phyloP scores from a whole-genome alignment of 345 rosid species.

The Brassica carinata region DNA sequence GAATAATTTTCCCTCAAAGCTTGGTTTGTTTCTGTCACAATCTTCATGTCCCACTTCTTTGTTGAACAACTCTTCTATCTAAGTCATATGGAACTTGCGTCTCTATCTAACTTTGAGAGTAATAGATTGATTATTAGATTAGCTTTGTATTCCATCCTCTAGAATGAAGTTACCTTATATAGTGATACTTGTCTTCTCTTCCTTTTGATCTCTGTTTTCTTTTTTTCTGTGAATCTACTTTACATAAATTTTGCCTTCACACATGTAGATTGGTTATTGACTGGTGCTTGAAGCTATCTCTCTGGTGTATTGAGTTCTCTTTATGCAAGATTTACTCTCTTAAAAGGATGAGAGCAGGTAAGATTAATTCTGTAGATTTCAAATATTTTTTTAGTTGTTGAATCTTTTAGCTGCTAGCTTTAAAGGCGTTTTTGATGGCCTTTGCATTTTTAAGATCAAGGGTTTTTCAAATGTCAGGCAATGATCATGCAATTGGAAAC shows the following conservation, averaged over 20 bases:
- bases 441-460: not conserved
- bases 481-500: constrained; percentile 46
- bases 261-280: not conserved
- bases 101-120: constrained; percentile 8
- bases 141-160: not conserved
- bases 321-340: constrained; percentile 27
- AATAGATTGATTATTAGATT: not conserved
- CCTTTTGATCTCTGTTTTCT: constrained; percentile 4
- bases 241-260: not conserved
- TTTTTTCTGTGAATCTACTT: not conserved
- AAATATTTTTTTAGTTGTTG: not conserved
- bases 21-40: constrained; percentile 32
- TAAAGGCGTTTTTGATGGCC: not conserved
- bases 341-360: constrained; percentile 67
- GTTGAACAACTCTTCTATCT: constrained; percentile 37
- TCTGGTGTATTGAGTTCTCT: constrained; percentile 25
- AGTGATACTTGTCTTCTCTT: not conserved
- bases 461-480: constrained; percentile 45
- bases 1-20: not conserved
- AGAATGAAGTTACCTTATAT: not conserved
- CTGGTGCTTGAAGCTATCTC: constrained; percentile 40
- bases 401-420: not conserved
- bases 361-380: not conserved
- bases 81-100: constrained; percentile 32
- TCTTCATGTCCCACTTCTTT: constrained; percentile 30